These are phyloP conservation scores for Avena atlantica DNA, from an alignment of 176 grass and related monocot genomes.

Conservation along the genomic window DNA sequence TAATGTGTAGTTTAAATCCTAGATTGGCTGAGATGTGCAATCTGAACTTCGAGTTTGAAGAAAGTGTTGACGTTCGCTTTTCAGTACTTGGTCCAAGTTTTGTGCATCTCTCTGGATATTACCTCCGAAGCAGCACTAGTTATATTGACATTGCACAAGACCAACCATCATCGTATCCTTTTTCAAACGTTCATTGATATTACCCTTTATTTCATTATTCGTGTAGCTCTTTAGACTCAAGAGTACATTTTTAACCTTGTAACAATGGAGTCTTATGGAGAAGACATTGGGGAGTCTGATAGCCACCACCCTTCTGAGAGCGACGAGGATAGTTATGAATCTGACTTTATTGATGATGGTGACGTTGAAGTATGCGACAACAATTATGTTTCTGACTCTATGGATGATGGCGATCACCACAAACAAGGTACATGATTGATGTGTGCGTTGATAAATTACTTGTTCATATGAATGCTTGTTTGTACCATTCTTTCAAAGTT, in stretches of 20 bases:
- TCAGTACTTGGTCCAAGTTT: slow-evolving; percentile 70
- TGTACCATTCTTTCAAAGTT: background rate
- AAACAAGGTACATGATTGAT: slow-evolving; percentile 54
- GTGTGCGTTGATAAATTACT: background rate
- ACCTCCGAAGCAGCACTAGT: slow-evolving; percentile 12
- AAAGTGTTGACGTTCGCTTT: slow-evolving; percentile 71
- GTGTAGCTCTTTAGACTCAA: background rate
- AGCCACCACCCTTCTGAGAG: slow-evolving; percentile 48
- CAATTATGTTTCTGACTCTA: slow-evolving; percentile 59
- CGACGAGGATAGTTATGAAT: slow-evolving; percentile 87
- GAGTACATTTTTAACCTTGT: slow-evolving; percentile 41
- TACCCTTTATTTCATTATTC: background rate
- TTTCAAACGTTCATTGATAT: background rate
- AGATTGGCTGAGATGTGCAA: slow-evolving; percentile 61
- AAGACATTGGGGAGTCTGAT: slow-evolving; percentile 69
- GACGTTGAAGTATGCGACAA: slow-evolving; percentile 45
- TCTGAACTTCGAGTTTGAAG: slow-evolving; percentile 75
- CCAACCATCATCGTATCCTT: slow-evolving; percentile 73
- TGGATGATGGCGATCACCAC: slow-evolving; percentile 43
- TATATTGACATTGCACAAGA: background rate
- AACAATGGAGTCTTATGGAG: slow-evolving; percentile 60
- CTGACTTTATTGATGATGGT: slow-evolving; percentile 82
- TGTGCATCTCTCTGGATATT: slow-evolving; percentile 76
- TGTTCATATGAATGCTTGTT: background rate
- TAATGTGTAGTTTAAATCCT: slow-evolving; percentile 59